Evolutionary conservation across 2,329 filamentous ascomycete genomes (phyloP).

Genomic region (Diaporthe ampelina): DNA sequence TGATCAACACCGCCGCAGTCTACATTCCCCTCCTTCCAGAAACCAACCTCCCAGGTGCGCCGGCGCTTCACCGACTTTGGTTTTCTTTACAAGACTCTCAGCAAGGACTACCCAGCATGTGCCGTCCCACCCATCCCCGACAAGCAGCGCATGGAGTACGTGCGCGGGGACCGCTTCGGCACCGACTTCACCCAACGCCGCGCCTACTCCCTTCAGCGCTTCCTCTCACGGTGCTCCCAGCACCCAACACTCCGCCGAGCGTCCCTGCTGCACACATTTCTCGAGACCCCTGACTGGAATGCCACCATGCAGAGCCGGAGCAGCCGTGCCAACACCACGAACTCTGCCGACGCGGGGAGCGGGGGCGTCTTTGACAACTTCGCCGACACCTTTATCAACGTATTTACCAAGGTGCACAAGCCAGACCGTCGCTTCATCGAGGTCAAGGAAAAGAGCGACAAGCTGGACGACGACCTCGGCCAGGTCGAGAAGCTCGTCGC

Average conservation of each 20-base stretch:
- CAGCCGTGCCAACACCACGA: conserved; percentile 68
- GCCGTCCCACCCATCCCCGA: conserved; percentile 95
- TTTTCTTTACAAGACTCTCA: conserved; percentile 93
- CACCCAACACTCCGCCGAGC: conserved; percentile 91
- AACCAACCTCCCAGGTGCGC: conserved; percentile 81
- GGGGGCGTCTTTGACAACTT: conserved; percentile 93
- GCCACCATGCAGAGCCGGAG: conserved; percentile 89
- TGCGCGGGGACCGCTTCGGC: conserved; percentile 95
- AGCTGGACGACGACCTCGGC: conserved; percentile 91
- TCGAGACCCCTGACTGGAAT: conserved; percentile 97
- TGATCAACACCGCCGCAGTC: conserved; percentile 68
- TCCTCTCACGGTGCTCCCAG: conserved; percentile 86
- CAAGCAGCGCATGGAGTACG: conserved; percentile 99
- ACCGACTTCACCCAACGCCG: conserved; percentile 91
- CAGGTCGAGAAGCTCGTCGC: conserved; percentile 98
- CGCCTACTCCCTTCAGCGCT: conserved; percentile 91
- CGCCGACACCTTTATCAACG: conserved; percentile 96
- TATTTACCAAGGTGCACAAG: conserved; percentile 96
- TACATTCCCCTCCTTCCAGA: conserved; percentile 93
- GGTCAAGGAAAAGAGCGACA: conserved; percentile 91
- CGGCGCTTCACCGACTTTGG: conserved; percentile 98
- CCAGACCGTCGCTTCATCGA: conserved; percentile 95
- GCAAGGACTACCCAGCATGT: conserved; percentile 88
- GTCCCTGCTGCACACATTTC: conserved; percentile 86
- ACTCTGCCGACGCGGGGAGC: conserved; percentile 57